Conservation (phyloP, 139 green algal species). For the Ettlia oleoabundans region DNA sequence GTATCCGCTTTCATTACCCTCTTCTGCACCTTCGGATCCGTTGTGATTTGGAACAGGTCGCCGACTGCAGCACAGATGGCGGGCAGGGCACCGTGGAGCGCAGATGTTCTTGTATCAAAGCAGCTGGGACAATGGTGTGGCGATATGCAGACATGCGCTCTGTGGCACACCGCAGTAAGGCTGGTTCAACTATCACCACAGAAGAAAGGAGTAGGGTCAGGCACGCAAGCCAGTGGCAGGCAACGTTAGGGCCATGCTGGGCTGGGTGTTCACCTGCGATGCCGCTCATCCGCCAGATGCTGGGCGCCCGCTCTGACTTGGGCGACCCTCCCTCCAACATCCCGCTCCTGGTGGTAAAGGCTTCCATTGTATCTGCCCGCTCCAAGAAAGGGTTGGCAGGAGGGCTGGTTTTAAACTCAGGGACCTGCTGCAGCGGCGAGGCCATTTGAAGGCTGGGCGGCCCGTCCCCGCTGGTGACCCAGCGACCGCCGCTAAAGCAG, state of each 20-base stretch:
- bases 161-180: too few species aligned
- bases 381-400: neutral
- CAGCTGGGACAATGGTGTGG: too few species aligned
- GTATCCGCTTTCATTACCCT: neutral
- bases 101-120: too few species aligned
- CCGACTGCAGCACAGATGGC: neutral
- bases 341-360: neutral
- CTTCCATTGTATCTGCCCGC: neutral
- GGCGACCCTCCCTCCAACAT: neutral
- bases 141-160: too few species aligned
- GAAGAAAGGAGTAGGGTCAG: neutral
- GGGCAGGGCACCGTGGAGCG: too few species aligned
- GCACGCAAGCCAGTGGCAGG: too few species aligned
- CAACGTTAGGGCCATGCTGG: too few species aligned
- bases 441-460: neutral
- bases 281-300: slow-evolving; percentile 2
- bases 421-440: neutral
- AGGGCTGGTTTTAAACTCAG: neutral
- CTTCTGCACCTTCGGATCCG: neutral
- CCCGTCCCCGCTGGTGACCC: neutral
- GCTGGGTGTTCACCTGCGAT: neutral
- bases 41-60: slow-evolving; percentile 3
- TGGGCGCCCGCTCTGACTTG: neutral
- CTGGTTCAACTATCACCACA: too few species aligned
- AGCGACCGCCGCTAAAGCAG: neutral